Percentiles rank a stretch among this genome's conserved stretches.
Evolutionary conservation across 2,329 filamentous ascomycete species (phyloP).

Genomic region (Colletotrichum sp.): DNA sequence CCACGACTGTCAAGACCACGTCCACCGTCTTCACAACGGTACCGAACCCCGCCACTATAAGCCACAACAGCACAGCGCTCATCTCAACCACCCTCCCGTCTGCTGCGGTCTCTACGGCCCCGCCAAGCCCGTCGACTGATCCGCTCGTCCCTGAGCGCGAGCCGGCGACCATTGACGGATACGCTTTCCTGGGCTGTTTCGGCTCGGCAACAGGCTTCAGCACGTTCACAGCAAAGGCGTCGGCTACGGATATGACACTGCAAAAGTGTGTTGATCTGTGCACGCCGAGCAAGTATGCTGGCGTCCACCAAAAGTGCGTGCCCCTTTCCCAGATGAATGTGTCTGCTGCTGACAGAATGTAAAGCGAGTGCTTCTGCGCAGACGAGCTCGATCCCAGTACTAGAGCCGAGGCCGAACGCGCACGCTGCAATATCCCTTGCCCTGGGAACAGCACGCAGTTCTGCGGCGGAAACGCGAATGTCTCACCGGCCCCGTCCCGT

Average conservation of each 20-base stretch:
- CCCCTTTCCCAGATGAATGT: not conserved
- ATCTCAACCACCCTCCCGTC: slow-evolving; percentile 1
- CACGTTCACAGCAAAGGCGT: slow-evolving; percentile 34
- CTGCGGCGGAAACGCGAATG: slow-evolving; percentile 44
- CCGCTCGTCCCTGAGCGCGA: slow-evolving; percentile 28
- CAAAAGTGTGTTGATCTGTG: slow-evolving; percentile 44
- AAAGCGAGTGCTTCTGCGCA: slow-evolving; percentile 49
- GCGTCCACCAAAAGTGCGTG: slow-evolving; percentile 36
- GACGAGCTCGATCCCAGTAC: slow-evolving; percentile 43
- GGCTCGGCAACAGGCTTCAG: slow-evolving; percentile 38
- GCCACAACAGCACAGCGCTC: not conserved
- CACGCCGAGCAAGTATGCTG: slow-evolving; percentile 39
- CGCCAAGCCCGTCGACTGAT: slow-evolving; percentile 9
- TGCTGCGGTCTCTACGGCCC: not conserved
- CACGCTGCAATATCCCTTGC: slow-evolving; percentile 42
- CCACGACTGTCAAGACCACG: slow-evolving; percentile 26
- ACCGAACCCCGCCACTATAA: slow-evolving; percentile 21
- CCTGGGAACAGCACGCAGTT: slow-evolving; percentile 43
- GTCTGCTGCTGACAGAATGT: not conserved
- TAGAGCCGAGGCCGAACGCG: slow-evolving; percentile 33
- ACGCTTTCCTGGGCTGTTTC: slow-evolving; percentile 46
- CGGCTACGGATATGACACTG: slow-evolving; percentile 42
- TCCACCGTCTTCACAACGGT: slow-evolving; percentile 32
- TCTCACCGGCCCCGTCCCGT: not conserved
- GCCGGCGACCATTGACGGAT: slow-evolving; percentile 35